Evolutionary conservation across 495 filamentous ascomycete species (phyloP).

Genomic region (Hypoxylon intermedium): DNA sequence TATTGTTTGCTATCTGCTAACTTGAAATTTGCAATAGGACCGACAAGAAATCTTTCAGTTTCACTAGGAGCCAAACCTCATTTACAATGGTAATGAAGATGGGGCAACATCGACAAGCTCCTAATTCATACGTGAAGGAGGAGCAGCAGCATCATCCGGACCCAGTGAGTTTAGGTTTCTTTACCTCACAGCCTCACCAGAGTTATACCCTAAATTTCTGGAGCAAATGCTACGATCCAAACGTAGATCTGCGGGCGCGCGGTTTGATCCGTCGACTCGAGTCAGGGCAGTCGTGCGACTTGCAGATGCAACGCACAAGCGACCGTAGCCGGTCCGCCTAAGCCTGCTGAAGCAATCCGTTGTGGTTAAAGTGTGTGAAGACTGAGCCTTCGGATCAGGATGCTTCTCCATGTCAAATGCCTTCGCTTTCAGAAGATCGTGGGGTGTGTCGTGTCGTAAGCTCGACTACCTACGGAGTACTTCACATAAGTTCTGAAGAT

Average conservation of each 20-base stretch:
- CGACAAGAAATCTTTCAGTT: constrained; percentile 14
- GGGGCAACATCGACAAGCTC: constrained; percentile 42
- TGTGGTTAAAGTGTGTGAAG: constrained; percentile 16
- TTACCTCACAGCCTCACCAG: constrained; percentile 6
- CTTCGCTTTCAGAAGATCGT: constrained; percentile 33
- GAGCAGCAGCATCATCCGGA: constrained; percentile 39
- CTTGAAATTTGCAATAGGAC: constrained; percentile 19
- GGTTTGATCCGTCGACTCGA: constrained; percentile 19
- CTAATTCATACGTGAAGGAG: constrained; percentile 42
- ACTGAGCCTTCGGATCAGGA: constrained; percentile 26
- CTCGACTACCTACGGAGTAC: constrained; percentile 17
- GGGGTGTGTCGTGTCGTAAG: constrained; percentile 36
- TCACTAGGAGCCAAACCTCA: constrained; percentile 2
- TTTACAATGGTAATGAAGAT: constrained; percentile 44
- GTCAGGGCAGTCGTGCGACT: constrained; percentile 20
- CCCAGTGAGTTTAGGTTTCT: constrained; percentile 37
- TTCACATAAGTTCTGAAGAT: constrained; percentile 37
- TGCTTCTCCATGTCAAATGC: constrained; percentile 12
- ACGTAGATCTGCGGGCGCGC: constrained; percentile 33
- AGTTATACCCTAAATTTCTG: constrained; percentile 9
- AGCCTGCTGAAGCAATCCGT: constrained; percentile 4
- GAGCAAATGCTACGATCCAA: constrained; percentile 32
- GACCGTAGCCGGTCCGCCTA: constrained; percentile 2
- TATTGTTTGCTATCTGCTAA: constrained; percentile 31
- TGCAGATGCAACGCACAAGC: constrained; percentile 10